Base-by-base conservation (phyloP, 306 rosid species). In the Dalbergia cultrata region DNA sequence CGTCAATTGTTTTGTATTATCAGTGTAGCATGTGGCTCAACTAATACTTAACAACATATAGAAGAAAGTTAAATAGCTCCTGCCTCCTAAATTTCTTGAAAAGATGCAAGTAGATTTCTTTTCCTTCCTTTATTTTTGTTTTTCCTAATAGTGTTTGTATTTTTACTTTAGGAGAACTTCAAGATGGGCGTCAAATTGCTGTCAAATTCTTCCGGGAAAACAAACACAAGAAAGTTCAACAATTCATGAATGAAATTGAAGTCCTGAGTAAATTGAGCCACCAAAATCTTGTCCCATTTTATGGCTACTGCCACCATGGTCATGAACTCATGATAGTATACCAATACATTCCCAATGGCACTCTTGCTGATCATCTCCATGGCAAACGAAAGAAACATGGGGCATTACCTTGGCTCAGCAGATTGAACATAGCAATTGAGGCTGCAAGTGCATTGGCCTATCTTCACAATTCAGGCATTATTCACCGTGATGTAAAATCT, bases 401-500 rank as follows among this genome's bases (percentile, higher is more conserved):
- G n/a, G 13, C 53, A 0, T 53, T 92, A 13, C 68, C 87, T 14
- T 90, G 92, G 90, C 52, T 9, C 33, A 87, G 61, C 9, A 80
- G 97, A 73, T 59, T 88, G 87, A 87, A 87, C 19, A 88, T 92
- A 57, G 94, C 94, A 33, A 57, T 88, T 21, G 92, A 89, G 65
- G 87, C 92, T 35, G 90, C 97, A 19, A 37, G 5, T 63, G 93
- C 92, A 8, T 79, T 90, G 82, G 59, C 73, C 14, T 92, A 84
- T 79, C 97, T 92, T 70, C 97, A 90, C 19, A 87, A 84, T 7
- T 84, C 90, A 18, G 90, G 85, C 6, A 82, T 90, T 62, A 84
- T 92, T 70, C 97, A 92, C 86, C 92, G 91, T 0, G 91, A 92
- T 3, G 13, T 59, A 92, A 88, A 79, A 80, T 88, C 58, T 80